These are phyloP conservation scores for Musa beccarii DNA, from an alignment of 176 grass and related monocot species.

Conservation along the genomic window DNA sequence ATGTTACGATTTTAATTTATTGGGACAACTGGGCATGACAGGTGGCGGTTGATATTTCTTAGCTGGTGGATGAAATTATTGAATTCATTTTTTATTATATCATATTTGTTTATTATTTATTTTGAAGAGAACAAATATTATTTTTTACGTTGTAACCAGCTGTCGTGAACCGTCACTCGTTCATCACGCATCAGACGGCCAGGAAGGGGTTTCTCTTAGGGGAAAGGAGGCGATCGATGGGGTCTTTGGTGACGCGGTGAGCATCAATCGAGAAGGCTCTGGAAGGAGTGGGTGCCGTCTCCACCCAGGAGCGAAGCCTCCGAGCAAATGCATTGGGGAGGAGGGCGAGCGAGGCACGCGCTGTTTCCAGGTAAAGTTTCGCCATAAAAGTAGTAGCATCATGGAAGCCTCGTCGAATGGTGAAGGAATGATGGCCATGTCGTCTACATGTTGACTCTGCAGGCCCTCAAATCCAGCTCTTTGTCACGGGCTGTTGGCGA, in stretches of 20 bases:
- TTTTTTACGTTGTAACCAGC: not conserved
- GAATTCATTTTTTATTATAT: not conserved
- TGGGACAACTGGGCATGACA: not conserved
- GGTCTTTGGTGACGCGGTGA: not conserved
- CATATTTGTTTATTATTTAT: not conserved
- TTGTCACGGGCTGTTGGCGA: not conserved
- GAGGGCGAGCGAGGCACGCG: not conserved
- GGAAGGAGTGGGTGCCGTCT: not conserved
- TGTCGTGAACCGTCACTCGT: not conserved
- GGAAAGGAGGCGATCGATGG: not conserved
- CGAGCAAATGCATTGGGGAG: not conserved
- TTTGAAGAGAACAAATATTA: too few relatives aligned
- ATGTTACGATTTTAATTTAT: too few relatives aligned
- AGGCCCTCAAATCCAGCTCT: not conserved
- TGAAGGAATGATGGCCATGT: not conserved
- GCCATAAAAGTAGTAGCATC: not conserved
- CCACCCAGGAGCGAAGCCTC: not conserved
- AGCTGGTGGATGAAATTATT: not conserved
- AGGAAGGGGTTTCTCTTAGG: not conserved
- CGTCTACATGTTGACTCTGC: not conserved
- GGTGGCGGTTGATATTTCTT: not conserved
- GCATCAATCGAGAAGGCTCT: not conserved
- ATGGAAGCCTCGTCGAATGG: not conserved
- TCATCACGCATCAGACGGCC: conserved; percentile 1
- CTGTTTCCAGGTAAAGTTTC: not conserved